Conservation (phyloP, 371 early-diverging fungal species). For the Mortierella sp. region DNA sequence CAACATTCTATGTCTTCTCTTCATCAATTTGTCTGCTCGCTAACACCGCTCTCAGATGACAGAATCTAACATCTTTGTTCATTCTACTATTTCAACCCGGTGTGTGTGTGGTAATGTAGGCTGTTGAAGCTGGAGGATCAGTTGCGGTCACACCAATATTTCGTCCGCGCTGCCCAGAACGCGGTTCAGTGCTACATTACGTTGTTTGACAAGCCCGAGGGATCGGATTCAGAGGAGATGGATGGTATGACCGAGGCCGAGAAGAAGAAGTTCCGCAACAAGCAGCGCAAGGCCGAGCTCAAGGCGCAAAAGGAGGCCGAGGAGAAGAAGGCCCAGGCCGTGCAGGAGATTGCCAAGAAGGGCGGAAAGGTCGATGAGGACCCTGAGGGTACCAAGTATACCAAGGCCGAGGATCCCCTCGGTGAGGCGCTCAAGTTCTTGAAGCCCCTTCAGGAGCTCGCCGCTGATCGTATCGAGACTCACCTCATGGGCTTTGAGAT, state of each 20-base stretch:
- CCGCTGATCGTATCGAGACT: constrained; percentile 69
- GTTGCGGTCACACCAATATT: constrained; percentile 79
- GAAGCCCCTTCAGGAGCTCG: constrained; percentile 74
- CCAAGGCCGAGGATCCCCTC: constrained; percentile 72
- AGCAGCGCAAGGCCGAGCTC: constrained; percentile 58
- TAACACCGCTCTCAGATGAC: neutral
- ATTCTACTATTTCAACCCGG: too few relatives aligned
- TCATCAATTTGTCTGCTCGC: neutral
- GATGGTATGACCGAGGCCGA: constrained; percentile 74
- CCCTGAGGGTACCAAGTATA: constrained; percentile 56
- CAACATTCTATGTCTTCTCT: neutral
- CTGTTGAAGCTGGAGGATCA: constrained; percentile 84
- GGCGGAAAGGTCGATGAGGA: constrained; percentile 55
- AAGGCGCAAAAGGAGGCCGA: constrained; percentile 57
- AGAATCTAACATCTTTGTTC: constrained; percentile 1
- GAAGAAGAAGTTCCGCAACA: constrained; percentile 66
- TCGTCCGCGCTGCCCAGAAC: constrained; percentile 79
- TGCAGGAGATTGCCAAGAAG: constrained; percentile 59
- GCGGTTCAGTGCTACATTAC: constrained; percentile 82
- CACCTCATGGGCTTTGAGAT: constrained; percentile 82
- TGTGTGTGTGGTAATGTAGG: constrained; percentile 4
- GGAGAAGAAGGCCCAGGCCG: constrained; percentile 48
- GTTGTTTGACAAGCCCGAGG: constrained; percentile 73
- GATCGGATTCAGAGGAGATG: constrained; percentile 60
- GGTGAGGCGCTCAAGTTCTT: constrained; percentile 84